Percentiles rank a stretch among this genome's conserved stretches.
Evolutionary conservation across 1,284 basidiomycete species (phyloP).

Genomic region (Ustilago bromivora): DNA sequence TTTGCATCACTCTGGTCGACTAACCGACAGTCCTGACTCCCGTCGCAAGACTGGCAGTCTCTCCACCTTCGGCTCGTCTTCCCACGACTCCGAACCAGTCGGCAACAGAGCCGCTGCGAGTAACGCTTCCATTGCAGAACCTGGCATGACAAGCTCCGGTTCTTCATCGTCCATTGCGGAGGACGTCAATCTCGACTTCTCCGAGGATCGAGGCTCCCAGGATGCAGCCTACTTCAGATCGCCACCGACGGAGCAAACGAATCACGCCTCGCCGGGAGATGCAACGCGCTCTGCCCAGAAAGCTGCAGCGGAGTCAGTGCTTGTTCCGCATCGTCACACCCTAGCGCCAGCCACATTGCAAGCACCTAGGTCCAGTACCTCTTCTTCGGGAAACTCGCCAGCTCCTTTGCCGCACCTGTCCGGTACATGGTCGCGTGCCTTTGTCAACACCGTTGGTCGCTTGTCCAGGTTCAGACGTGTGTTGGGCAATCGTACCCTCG

Average conservation of each 20-base stretch:
- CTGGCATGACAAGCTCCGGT: constrained; percentile 13
- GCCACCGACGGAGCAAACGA: constrained; percentile 7
- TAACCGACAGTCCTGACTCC: constrained; percentile 19
- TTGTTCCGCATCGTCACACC: constrained; percentile 38
- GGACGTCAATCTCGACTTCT: constrained; percentile 46
- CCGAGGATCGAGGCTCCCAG: constrained; percentile 31
- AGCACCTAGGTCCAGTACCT: not conserved
- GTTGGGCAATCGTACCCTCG: constrained; percentile 66
- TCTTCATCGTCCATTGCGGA: constrained; percentile 24
- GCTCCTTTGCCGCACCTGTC: constrained; percentile 51
- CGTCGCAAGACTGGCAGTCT: constrained; percentile 37
- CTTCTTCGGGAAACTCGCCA: constrained; percentile 11
- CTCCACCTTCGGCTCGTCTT: constrained; percentile 33
- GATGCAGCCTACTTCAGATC: constrained; percentile 19
- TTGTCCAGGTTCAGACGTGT: constrained; percentile 84
- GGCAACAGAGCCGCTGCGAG: constrained; percentile 1
- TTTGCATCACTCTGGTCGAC: constrained; percentile 37
- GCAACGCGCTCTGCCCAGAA: constrained; percentile 36
- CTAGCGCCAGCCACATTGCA: constrained; percentile 15
- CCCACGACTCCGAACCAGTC: constrained; percentile 29
- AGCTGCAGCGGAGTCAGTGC: constrained; percentile 42
- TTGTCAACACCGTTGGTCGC: constrained; percentile 83
- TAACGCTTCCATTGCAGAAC: constrained; percentile 15
- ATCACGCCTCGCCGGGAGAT: constrained; percentile 17
- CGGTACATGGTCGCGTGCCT: constrained; percentile 78